Evolutionary conservation across 2,329 filamentous ascomycete genomes (phyloP), one percentile per base, ranked within the genome.

Genomic region (Aspergillus costaricaensis): DNA sequence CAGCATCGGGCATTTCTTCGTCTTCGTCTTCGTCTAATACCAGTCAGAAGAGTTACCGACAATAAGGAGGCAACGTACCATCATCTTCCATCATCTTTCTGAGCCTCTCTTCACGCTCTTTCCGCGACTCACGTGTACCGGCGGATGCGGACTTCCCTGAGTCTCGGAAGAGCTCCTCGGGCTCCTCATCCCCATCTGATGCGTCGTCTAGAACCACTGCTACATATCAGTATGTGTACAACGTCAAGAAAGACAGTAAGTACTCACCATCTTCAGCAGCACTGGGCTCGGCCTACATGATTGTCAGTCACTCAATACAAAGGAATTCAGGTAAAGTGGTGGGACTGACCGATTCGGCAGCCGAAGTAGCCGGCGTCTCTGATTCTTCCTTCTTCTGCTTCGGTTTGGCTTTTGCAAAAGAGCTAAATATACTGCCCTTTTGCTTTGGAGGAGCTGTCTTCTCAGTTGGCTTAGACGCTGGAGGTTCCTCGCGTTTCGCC

Each of bases 71-170:
- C 1, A 49, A 48, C 75, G 58, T 69, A 72, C 72, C 75, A 67
- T 67, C 88, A 57, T 86, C 84, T 49, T 92, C 89, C 90, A 92
- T 92, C 89, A 92, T 92, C 67, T 86, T 85, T 58, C 83, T 83
- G 51, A 92, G 76, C 63, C 83, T 84, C 55, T 88, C 88, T 68
- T 90, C 85, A 23, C 88, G 83, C 59, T 90, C 86, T 68, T 86
- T 85, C 62, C 83, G 85, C 17, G 74, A 78, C 67, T 81, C 82
- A 71, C 65, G 73, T 47, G 59, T 72, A 38, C 79, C 78, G 2
- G 76, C 74, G 36, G 67, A 65, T 70, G 76, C 60, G 15, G 69
- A 67, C 38, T 76, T 75, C 23, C 69, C 72, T 10, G 70, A 74
- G 27, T 79, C 73, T 2, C 76, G 72, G 70, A 86, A 79, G 25